These are phyloP conservation scores for Albugo laibachii DNA, from an alignment of 352 stramenopile genomes.

Conservation along the genomic window DNA sequence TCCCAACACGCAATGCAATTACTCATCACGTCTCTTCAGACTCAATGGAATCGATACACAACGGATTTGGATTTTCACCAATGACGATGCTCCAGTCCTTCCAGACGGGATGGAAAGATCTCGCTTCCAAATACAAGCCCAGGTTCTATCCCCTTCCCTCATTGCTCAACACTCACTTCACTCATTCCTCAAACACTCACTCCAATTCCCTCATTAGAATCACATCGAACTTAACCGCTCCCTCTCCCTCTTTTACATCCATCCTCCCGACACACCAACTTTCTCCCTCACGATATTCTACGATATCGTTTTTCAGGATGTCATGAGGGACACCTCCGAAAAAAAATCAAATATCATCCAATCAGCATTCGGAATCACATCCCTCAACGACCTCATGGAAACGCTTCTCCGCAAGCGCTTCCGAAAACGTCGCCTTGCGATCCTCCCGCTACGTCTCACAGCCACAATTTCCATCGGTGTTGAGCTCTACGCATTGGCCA, in stretches of 20 bases:
- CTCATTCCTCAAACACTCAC: neutral
- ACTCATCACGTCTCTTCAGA: constrained; percentile 10
- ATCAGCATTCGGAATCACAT: constrained; percentile 45
- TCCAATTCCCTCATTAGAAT: constrained; percentile 16
- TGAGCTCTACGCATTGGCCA: constrained; percentile 40
- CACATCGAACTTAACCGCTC: constrained; percentile 56
- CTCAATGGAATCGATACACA: constrained; percentile 76
- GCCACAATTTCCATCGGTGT: constrained; percentile 59
- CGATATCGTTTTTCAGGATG: constrained; percentile 43
- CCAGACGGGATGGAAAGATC: constrained; percentile 35
- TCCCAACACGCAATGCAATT: neutral
- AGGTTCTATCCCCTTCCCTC: constrained; percentile 8
- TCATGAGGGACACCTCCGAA: constrained; percentile 13
- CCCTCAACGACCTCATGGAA: constrained; percentile 60
- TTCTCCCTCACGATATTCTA: constrained; percentile 53
- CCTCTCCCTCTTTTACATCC: constrained; percentile 65
- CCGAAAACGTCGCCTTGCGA: constrained; percentile 51
- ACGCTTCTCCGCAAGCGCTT: constrained; percentile 61
- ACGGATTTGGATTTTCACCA: constrained; percentile 75
- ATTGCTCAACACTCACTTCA: neutral
- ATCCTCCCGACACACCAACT: constrained; percentile 18
- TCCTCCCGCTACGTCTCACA: constrained; percentile 38
- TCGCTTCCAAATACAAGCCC: constrained; percentile 55
- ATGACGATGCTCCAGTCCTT: constrained; percentile 31
- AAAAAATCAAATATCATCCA: constrained; percentile 13